phyloP scores from a whole-genome alignment of 805 yeast species.

The Torulaspora indica region DNA sequence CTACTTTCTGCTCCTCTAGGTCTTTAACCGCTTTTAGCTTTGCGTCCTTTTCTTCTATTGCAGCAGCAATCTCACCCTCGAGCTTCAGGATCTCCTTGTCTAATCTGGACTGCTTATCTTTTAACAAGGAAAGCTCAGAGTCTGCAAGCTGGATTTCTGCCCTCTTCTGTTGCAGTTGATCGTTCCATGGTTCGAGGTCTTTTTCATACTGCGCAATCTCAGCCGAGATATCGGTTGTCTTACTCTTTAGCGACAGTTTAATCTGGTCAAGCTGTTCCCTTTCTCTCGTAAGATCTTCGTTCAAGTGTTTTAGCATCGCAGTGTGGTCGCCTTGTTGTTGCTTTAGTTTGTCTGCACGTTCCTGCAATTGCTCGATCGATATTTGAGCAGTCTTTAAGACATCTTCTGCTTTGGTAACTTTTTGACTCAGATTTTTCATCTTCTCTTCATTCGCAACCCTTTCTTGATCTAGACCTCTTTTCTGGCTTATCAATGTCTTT shows the following conservation, averaged over 20 bases:
- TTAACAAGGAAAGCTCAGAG: constrained; percentile 58
- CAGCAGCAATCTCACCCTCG: constrained; percentile 41
- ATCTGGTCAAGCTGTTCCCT: constrained; percentile 56
- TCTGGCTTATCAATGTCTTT: constrained; percentile 23
- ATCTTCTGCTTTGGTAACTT: constrained; percentile 56
- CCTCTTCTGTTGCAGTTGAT: constrained; percentile 56
- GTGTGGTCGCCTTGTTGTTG: constrained; percentile 44
- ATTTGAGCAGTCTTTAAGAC: constrained; percentile 46
- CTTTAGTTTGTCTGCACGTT: constrained; percentile 44
- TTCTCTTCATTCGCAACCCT: constrained; percentile 73
- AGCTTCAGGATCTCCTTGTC: constrained; percentile 44
- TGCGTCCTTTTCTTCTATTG: constrained; percentile 46
- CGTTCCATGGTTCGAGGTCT: constrained; percentile 79
- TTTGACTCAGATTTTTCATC: constrained; percentile 56
- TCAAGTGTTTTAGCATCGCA: constrained; percentile 44
- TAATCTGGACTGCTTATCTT: constrained; percentile 43
- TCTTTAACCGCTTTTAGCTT: constrained; percentile 45
- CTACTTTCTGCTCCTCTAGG: constrained; percentile 46
- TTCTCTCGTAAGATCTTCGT: constrained; percentile 47
- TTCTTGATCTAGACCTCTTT: constrained; percentile 45
- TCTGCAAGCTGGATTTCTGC: constrained; percentile 60
- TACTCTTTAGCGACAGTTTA: constrained; percentile 60
- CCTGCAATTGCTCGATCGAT: constrained; percentile 42
- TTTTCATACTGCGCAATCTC: constrained; percentile 61
- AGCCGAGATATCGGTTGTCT: constrained; percentile 63